Percentiles rank a stretch among this genome's conserved stretches.
Conservation (phyloP, 1,284 basidiomycete species). For the Ganoderma lucidum region DNA sequence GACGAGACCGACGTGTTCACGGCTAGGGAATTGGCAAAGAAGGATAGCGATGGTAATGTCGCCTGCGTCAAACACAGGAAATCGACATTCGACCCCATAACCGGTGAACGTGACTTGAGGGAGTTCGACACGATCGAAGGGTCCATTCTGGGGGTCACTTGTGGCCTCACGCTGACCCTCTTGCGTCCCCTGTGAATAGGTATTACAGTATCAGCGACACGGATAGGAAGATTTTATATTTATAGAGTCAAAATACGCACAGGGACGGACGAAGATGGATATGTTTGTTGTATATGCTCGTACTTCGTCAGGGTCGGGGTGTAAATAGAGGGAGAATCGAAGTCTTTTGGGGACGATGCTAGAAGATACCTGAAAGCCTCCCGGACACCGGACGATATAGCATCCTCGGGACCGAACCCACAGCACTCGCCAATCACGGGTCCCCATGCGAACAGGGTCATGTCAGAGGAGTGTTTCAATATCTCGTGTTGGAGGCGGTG, state of each 20-base stretch:
- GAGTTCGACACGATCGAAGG: neutral
- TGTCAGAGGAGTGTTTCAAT: slow-evolving; percentile 19
- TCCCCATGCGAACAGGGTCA: slow-evolving; percentile 28
- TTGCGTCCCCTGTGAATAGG: neutral
- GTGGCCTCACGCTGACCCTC: neutral
- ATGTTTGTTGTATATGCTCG: neutral
- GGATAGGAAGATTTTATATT: too few species aligned
- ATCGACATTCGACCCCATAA: neutral
- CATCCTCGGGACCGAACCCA: neutral
- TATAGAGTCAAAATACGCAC: neutral
- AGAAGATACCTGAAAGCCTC: slow-evolving; percentile 8
- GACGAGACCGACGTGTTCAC: neutral
- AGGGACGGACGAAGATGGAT: neutral
- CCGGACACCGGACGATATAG: neutral
- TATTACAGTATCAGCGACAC: neutral
- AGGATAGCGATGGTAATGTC: neutral
- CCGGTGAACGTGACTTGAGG: neutral
- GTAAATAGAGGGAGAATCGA: neutral
- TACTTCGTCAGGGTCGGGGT: neutral
- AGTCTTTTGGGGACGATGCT: neutral
- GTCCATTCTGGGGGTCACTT: neutral
- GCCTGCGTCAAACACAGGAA: slow-evolving; percentile 1
- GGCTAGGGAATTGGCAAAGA: neutral
- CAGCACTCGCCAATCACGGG: neutral
- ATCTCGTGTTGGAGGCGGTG: slow-evolving; percentile 24